phyloP scores from a whole-genome alignment of 2,329 filamentous ascomycete genomes.

The Colletotrichum sp. region DNA sequence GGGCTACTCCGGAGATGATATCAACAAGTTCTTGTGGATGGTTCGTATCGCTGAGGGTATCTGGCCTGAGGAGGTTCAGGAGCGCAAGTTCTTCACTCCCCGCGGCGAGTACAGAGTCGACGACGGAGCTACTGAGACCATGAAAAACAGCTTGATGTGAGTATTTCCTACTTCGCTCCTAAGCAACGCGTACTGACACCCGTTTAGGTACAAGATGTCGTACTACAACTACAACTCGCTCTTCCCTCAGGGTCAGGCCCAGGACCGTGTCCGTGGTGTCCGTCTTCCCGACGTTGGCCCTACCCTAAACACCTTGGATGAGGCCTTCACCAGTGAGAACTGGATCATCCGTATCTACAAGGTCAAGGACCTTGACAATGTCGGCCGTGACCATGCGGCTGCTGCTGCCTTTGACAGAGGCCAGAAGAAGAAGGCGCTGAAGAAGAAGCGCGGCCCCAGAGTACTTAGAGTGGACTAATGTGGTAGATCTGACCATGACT shows the following conservation, averaged over 20 bases:
- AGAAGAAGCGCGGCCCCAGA: constrained; percentile 74
- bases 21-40: constrained; percentile 99
- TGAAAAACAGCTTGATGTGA: constrained; percentile 99
- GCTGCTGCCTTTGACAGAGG: constrained; percentile 75
- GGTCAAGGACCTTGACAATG: constrained; percentile 97
- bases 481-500: not conserved
- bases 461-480: constrained; percentile 74
- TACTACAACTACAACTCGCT: constrained; percentile 97
- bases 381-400: constrained; percentile 83
- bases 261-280: constrained; percentile 85
- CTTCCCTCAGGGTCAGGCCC: constrained; percentile 89
- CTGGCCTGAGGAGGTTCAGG: constrained; percentile 99
- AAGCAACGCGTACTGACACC: constrained; percentile 28
- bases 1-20: constrained; percentile 97
- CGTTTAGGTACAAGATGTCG: constrained; percentile 96
- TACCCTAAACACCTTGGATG: constrained; percentile 85
- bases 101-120: constrained; percentile 96
- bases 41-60: constrained; percentile 98
- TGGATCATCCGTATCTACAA: constrained; percentile 99
- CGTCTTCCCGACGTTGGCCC: constrained; percentile 85
- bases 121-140: constrained; percentile 88
- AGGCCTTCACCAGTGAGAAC: constrained; percentile 99
- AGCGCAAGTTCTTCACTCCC: constrained; percentile 92
- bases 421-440: constrained; percentile 80
- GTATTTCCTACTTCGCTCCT: constrained; percentile 33